Conservation (phyloP, 331 rosid genomes). For the Rhamnella rubrinervis region DNA sequence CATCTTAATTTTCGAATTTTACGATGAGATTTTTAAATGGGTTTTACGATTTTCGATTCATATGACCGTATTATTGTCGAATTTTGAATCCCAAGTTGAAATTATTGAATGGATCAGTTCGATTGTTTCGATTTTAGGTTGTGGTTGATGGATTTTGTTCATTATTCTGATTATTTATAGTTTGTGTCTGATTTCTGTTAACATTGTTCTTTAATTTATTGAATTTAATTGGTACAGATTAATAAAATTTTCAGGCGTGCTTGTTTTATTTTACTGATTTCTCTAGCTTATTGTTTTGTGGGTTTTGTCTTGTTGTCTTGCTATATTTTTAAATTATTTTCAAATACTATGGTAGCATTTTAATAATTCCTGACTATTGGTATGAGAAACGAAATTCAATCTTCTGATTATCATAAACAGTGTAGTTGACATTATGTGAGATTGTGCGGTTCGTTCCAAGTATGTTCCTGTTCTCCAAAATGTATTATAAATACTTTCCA, state of each 20-base stretch:
- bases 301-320: not conserved
- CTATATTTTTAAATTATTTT: too few species aligned
- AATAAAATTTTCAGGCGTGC: not conserved
- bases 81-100: constrained; percentile 2
- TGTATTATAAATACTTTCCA: not conserved
- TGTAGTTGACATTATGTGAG: not conserved
- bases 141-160: not conserved
- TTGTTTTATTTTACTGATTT: not conserved
- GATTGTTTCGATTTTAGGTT: not conserved
- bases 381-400: too few species aligned
- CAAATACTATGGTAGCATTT: too few species aligned
- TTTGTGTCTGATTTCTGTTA: not conserved
- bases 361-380: too few species aligned
- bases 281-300: not conserved
- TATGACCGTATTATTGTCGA: not conserved
- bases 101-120: not conserved
- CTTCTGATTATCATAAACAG: too few species aligned
- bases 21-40: not conserved
- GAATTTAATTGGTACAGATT: not conserved
- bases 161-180: not conserved
- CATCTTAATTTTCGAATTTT: not conserved
- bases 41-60: not conserved
- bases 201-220: not conserved
- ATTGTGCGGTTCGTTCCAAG: not conserved
- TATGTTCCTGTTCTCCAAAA: not conserved